A percentile compares a stretch with the other conserved stretches of the same genome.
phyloP scores from a whole-genome alignment of 495 filamentous ascomycete species.

The Aspergillus nidulans region DNA sequence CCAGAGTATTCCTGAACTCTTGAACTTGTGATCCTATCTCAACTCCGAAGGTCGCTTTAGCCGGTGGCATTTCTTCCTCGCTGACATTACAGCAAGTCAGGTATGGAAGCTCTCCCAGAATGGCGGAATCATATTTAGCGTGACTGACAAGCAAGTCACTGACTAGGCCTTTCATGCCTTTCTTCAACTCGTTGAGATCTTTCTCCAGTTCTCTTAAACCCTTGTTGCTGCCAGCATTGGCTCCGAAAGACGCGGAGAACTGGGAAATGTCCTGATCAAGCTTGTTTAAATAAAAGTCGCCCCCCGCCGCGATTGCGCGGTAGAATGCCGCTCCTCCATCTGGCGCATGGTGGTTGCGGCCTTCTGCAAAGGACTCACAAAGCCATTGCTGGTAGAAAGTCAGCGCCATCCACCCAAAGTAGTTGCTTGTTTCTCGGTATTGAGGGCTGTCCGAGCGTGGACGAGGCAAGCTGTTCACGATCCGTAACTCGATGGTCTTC shows the following conservation, averaged over 20 bases:
- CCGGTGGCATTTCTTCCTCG: conserved; percentile 28
- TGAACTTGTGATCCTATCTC: not conserved
- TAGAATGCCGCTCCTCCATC: conserved; percentile 35
- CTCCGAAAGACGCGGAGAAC: conserved; percentile 17
- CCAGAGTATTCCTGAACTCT: not conserved
- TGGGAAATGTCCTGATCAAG: conserved; percentile 5
- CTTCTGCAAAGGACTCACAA: conserved; percentile 9
- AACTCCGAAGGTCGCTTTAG: not conserved
- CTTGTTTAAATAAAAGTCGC: conserved; percentile 20
- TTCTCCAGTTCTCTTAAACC: conserved; percentile 29
- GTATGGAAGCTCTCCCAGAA: conserved; percentile 23
- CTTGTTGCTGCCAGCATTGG: conserved; percentile 13
- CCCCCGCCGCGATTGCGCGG: conserved; percentile 19
- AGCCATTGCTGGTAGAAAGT: conserved; percentile 28
- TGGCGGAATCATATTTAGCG: conserved; percentile 15
- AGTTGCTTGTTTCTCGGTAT: conserved; percentile 22
- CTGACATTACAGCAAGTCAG: conserved; percentile 33
- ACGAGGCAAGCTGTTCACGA: conserved; percentile 20
- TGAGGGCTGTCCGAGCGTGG: not conserved
- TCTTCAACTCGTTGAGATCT: conserved; percentile 46
- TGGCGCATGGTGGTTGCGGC: conserved; percentile 13
- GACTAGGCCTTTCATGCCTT: conserved; percentile 16
- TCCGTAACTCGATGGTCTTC: conserved; percentile 18
- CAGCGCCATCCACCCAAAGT: conserved; percentile 32
- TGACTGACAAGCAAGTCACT: conserved; percentile 19